Conservation (phyloP, 768 basidiomycete species). For the Panellus pusillus region DNA sequence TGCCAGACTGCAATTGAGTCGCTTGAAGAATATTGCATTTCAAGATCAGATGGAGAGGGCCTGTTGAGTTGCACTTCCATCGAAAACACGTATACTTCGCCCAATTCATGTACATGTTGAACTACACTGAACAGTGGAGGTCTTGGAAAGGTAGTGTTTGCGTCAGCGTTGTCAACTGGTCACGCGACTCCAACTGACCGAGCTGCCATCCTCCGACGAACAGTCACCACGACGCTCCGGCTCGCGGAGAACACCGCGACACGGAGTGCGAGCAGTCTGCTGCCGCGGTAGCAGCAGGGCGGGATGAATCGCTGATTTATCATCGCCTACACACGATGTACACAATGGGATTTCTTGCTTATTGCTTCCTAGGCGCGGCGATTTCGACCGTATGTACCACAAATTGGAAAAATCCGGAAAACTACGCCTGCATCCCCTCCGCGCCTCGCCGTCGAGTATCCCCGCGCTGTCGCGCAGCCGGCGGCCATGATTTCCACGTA, state of each 20-base stretch:
- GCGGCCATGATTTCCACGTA: constrained; percentile 78
- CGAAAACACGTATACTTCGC: too few relatives aligned
- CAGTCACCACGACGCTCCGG: constrained; percentile 72
- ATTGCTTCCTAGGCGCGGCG: neutral
- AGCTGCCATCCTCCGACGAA: constrained; percentile 38
- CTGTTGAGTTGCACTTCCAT: too few relatives aligned
- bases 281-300: constrained; percentile 60
- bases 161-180: too few relatives aligned
- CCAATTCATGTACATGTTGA: too few relatives aligned
- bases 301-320: neutral
- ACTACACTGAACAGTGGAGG: too few relatives aligned
- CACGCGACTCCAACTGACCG: neutral
- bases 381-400: too few relatives aligned
- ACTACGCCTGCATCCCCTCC: constrained; percentile 5
- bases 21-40: too few relatives aligned
- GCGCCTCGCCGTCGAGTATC: constrained; percentile 39
- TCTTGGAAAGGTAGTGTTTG: too few relatives aligned
- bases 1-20: too few relatives aligned
- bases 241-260: constrained; percentile 80
- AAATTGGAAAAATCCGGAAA: neutral
- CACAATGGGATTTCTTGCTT: neutral
- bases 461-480: constrained; percentile 66
- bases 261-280: constrained; percentile 78
- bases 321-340: too few relatives aligned
- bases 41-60: too few relatives aligned